These are phyloP conservation scores for Artomyces pyxidatus DNA, from an alignment of 768 basidiomycete species.

Conservation along the genomic window DNA sequence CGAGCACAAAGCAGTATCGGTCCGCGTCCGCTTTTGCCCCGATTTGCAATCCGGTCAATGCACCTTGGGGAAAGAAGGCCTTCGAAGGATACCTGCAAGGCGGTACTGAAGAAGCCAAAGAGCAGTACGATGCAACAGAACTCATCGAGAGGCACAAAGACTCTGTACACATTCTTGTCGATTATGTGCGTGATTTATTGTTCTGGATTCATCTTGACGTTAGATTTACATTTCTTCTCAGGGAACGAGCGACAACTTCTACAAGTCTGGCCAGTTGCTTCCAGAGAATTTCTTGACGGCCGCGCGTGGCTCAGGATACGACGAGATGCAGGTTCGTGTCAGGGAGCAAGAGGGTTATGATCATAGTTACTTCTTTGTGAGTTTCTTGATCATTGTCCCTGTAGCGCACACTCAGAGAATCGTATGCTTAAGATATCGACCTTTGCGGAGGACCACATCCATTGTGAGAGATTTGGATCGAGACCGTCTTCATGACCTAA, in stretches of 20 bases:
- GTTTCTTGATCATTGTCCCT: constrained; percentile 6
- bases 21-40: constrained; percentile 89
- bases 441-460: constrained; percentile 83
- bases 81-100: constrained; percentile 79
- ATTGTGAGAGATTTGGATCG: constrained; percentile 45
- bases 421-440: constrained; percentile 62
- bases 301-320: constrained; percentile 64
- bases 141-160: constrained; percentile 58
- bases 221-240: constrained; percentile 21
- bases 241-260: constrained; percentile 80
- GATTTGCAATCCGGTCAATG: constrained; percentile 76
- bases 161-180: constrained; percentile 73
- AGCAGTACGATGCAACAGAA: constrained; percentile 76
- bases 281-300: constrained; percentile 85
- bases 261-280: constrained; percentile 78
- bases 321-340: constrained; percentile 69
- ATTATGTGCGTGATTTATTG: constrained; percentile 76
- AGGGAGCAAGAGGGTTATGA: constrained; percentile 80
- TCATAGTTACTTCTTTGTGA: constrained; percentile 83
- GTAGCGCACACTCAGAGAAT: not conserved
- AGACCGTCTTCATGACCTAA: constrained; percentile 15
- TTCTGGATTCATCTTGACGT: not conserved
- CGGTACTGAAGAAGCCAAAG: constrained; percentile 67
- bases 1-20: constrained; percentile 61
- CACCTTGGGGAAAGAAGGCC: constrained; percentile 90